These are phyloP conservation scores for Candida xiaguanensis DNA, from an alignment of 805 yeast species.

Conservation along the genomic window DNA sequence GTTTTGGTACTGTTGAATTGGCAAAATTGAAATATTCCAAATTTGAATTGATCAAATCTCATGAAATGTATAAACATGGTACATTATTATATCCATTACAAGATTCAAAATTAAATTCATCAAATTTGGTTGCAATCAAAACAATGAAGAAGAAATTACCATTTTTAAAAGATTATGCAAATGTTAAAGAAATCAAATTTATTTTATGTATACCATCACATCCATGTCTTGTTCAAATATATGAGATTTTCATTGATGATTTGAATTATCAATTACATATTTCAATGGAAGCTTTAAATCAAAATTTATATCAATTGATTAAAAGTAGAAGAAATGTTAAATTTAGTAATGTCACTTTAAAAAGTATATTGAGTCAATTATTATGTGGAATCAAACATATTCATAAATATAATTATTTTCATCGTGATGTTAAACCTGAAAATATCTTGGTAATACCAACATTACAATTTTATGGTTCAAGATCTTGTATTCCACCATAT, in stretches of 20 bases:
- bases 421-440: constrained; percentile 93
- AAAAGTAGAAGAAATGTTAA: constrained; percentile 50
- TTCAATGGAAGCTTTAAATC: constrained; percentile 86
- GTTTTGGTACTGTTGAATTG: constrained; percentile 68
- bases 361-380: constrained; percentile 67
- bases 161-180: constrained; percentile 24
- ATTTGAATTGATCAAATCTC: constrained; percentile 15
- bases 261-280: constrained; percentile 60
- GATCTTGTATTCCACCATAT: constrained; percentile 35
- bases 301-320: constrained; percentile 75
- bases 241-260: constrained; percentile 76
- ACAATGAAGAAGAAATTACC: constrained; percentile 60
- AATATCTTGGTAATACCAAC: constrained; percentile 72
- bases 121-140: constrained; percentile 69
- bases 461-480: constrained; percentile 47
- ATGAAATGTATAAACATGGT: constrained; percentile 17
- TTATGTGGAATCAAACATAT: constrained; percentile 79
- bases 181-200: constrained; percentile 64
- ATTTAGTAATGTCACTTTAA: constrained; percentile 57
- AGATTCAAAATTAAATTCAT: constrained; percentile 17
- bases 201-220: constrained; percentile 68
- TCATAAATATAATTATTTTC: constrained; percentile 65
- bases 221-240: constrained; percentile 65
- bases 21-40: constrained; percentile 45
- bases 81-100: constrained; percentile 50